Percentiles rank a stretch among this genome's conserved stretches.
These are phyloP conservation scores for Ustilago hordei DNA, from an alignment of 1,284 basidiomycete genomes.

Conservation along the genomic window DNA sequence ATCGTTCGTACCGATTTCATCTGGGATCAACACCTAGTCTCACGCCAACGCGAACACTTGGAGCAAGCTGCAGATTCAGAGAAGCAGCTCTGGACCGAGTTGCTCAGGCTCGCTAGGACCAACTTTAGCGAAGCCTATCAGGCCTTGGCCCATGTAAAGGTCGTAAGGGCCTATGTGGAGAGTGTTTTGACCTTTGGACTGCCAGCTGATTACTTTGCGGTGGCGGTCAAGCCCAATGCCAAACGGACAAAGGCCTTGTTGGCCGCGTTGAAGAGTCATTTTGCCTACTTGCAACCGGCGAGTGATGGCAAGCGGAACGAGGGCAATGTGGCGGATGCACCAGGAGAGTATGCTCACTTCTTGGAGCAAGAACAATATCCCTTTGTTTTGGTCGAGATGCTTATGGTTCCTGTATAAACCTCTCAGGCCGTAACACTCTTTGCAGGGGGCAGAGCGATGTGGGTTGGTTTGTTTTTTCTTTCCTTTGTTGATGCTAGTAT, in stretches of 20 bases:
- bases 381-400: constrained; percentile 66
- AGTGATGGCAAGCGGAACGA: constrained; percentile 8
- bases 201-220: constrained; percentile 88
- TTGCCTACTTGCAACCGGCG: constrained; percentile 79
- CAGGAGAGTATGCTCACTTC: constrained; percentile 65
- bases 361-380: constrained; percentile 66
- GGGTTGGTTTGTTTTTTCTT: too few relatives aligned
- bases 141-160: constrained; percentile 91
- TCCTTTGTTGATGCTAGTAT: too few relatives aligned
- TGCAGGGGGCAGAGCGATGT: too few relatives aligned
- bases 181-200: constrained; percentile 95
- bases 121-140: constrained; percentile 98
- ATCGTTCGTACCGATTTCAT: constrained; percentile 87
- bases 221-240: constrained; percentile 82
- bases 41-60: constrained; percentile 85
- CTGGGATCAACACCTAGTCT: constrained; percentile 87
- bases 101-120: constrained; percentile 89
- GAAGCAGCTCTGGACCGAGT: constrained; percentile 97
- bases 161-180: constrained; percentile 91
- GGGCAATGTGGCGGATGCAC: constrained; percentile 46
- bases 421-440: too few relatives aligned
- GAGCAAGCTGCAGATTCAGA: constrained; percentile 84
- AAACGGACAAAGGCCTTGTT: constrained; percentile 83
- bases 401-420: constrained; percentile 46
- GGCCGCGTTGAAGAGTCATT: constrained; percentile 79